Evolutionary conservation across 768 basidiomycete species (phyloP).

Genomic region (Boletus insuetus): DNA sequence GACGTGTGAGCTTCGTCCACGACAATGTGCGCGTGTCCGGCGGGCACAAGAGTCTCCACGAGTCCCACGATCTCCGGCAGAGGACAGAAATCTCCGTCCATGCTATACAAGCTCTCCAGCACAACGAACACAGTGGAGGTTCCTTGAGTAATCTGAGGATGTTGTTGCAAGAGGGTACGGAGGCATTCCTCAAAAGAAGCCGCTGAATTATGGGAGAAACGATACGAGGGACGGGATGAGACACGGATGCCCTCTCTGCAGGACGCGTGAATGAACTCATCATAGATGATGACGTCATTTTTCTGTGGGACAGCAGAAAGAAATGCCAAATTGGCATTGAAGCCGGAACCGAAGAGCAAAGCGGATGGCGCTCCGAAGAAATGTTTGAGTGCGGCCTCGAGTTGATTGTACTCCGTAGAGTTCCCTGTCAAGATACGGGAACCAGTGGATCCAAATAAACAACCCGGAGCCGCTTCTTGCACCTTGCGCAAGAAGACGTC

Average conservation of each 20-base stretch:
- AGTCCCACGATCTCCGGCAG: conserved; percentile 40
- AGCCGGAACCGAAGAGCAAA: conserved; percentile 52
- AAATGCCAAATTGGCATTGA: conserved; percentile 51
- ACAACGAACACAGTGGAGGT: conserved; percentile 43
- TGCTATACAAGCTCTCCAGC: conserved; percentile 57
- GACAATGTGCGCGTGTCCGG: conserved; percentile 41
- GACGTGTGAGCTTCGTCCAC: conserved; percentile 61
- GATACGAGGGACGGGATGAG: conserved; percentile 27
- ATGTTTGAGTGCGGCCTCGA: conserved; percentile 4
- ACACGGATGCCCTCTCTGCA: conserved; percentile 49
- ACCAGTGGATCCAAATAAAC: conserved; percentile 46
- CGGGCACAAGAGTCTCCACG: conserved; percentile 37
- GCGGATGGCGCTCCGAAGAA: conserved; percentile 36
- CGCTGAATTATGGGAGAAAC: conserved; percentile 37
- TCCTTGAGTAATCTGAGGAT: conserved; percentile 21
- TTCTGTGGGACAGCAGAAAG: conserved; percentile 44
- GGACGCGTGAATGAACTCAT: conserved; percentile 52
- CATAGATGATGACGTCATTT: conserved; percentile 49
- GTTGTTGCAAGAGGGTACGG: conserved; percentile 20
- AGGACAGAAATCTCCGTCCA: conserved; percentile 58
- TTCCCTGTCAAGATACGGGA: conserved; percentile 48
- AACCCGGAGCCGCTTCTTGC: conserved; percentile 13
- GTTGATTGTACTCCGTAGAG: conserved; percentile 12
- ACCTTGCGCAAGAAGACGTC: conserved; percentile 33
- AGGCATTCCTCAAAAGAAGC: conserved; percentile 32